Base-by-base conservation (phyloP, 208 protist species). In the Phytomonas serpens region DNA sequence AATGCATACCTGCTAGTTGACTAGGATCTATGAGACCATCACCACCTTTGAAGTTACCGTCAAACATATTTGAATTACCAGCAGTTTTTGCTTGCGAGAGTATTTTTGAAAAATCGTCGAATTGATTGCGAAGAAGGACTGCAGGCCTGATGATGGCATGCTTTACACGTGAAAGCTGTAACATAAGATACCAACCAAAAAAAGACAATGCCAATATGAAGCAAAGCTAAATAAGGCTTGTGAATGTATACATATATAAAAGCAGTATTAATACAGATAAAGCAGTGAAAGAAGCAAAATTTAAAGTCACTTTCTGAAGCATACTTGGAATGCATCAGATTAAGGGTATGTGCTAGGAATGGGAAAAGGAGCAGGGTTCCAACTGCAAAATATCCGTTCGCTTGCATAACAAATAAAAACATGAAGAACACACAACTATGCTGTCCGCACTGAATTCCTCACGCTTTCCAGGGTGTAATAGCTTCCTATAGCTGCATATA, bases 11-110 rank as follows among this genome's bases (percentile, higher is more conserved):
- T n/a, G 69, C 64, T 27, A 96, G 67, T 71, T 77, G 72, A 30
- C 71, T 37, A 0, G 84, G 73, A 64, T 96, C 88, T 13, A 96
- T 82, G 27, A 87, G 86, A 4, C 67, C 73, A 34, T 67, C 80
- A 19, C 82, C 88, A 4, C 83, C 74, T 5, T 72, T 64, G 73
- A 96, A 96, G 65, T 78, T 81, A 32, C 92, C 92, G 69, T 93
- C 77, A 61, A 96, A 96, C 30, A 88, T 82, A 66, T 91, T 80
- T 57, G 47, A 57, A 57, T 27, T 57, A 57, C 47, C 11, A 27
- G 47, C 13, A 57, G 1, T 57, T 57, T 57, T 57, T 27, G 32
- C 68, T 30, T 72, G 68, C 10, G 68, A 38, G 37, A 72, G 68
- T 29, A 72, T 72, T 40, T 72, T 62, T 13, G 68, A 72, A 37